Base-by-base conservation (phyloP, 768 basidiomycete genomes). In the Pleurotus cornucopiae region DNA sequence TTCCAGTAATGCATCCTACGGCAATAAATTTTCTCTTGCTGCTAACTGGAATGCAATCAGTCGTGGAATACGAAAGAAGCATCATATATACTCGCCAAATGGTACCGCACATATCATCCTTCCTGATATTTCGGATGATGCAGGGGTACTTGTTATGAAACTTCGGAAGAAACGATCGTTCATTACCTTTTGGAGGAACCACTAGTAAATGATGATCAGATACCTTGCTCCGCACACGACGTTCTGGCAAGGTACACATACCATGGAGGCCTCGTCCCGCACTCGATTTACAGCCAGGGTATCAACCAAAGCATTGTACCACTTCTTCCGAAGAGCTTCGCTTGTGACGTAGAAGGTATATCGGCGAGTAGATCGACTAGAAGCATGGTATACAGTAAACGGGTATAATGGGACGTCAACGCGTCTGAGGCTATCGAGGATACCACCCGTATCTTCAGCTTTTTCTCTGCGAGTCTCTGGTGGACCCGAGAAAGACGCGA, bases 301-400 rank as follows among this genome's bases (percentile, higher is more conserved):
- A 58, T 91, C 79, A 3, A 79, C 71, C 16, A 94, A 72, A 11
- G 74, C 75, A 11, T 73, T 73, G 16, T 79, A 56, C 91, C 91
- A 94, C 61, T 79, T 82, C 63, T 76, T 76, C 55, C 91, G 73
- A 57, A 76, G 59, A 1, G 71, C 64, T 45, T 90, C 86, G 11
- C 77, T 82, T 14, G 73, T 60, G 0, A 87, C 85, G 60, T 84
- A 89, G 7, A 94, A 71, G 2, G 87, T 93, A 67, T 92, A 94
- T 57, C 84, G 72, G 45, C 90, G 79, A 49, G 69, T 73, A 14
- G 71, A 62, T 51, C 76, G 78, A 51, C 76, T 77, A 1, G 80
- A 76, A 0, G 86, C 84, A 58, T 93, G 90, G 67, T 83, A 88
- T 59, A 94, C 71, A 0, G 84, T 88, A 66, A 94, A 88, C 1